Base-by-base conservation (phyloP, 208 protist genomes). In the Leptomonas seymouri region DNA sequence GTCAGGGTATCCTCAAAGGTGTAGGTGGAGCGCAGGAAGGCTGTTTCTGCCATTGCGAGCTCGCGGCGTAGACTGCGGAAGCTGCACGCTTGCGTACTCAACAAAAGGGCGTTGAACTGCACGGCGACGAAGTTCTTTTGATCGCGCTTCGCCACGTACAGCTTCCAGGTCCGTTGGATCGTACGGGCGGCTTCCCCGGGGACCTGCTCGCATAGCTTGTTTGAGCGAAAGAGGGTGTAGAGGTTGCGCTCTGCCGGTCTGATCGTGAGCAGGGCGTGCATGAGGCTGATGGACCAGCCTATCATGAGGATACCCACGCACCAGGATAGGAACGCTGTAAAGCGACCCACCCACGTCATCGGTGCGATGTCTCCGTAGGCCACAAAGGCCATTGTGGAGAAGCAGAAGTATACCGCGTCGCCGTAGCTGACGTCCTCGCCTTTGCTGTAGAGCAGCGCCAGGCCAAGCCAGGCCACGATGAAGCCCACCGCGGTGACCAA, bases 161-260 rank as follows among this genome's bases (percentile, higher is more conserved):
- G 68, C 65, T 77, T 83, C 80, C 82, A 93, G 20, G 83, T 68
- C 4, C 85, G 85, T 65, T 93, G 88, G 55, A 93, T 86, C 34
- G 78, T 79, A 45, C 75, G 72, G 21, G 85, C 85, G 11, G 88
- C 85, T 63, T 87, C 81, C 27, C 65, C 59, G 7, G 88, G 88
- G 28, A 91, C 27, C n/a, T 49, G 39, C 25, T 54, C 81, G 42
- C 82, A 90, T 39, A 88, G 67, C 67, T 84, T 78, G 71, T 93
- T 93, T 21, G 76, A 79, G 46, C 71, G 71, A 66, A 93, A 90
- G 48, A 93, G 80, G 12, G 72, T 84, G 68, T 87, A 72, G 57
- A 90, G 46, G 58, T 89, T 85, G 50, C 74, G 77, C 77, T 88
- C 84, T 0, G 87, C 68, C 7, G 60, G 56, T 34, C 55, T 82